These are phyloP conservation scores for Sonneratia alba DNA, from an alignment of 345 rosid species.

Conservation along the genomic window DNA sequence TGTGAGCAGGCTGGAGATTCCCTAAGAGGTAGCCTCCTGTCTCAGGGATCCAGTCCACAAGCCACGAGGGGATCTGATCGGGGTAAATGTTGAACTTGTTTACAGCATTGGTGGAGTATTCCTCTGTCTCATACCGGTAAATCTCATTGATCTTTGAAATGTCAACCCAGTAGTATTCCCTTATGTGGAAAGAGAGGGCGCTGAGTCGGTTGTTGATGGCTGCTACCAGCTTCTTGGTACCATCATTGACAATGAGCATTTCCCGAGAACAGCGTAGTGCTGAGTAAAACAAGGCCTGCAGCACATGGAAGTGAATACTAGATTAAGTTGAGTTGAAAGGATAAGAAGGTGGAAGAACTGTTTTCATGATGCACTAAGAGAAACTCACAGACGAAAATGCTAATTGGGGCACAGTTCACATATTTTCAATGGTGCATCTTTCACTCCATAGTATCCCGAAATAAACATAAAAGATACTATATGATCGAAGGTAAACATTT, in stretches of 20 bases:
- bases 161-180: conserved; percentile 94
- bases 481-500: not conserved
- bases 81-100: conserved; percentile 97
- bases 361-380: not conserved
- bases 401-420: not conserved
- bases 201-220: conserved; percentile 78
- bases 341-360: not conserved
- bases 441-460: too few species aligned
- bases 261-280: conserved; percentile 86
- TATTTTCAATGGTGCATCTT: not conserved
- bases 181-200: conserved; percentile 76
- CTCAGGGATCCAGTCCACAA: conserved; percentile 82
- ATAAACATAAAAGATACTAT: not conserved
- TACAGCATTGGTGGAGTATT: conserved; percentile 72
- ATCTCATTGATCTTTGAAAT: conserved; percentile 80
- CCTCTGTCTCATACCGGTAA: conserved; percentile 90
- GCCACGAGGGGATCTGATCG: conserved; percentile 92
- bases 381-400: not conserved
- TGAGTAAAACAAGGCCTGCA: conserved; percentile 81
- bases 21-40: conserved; percentile 92
- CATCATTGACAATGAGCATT: conserved; percentile 75
- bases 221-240: conserved; percentile 71
- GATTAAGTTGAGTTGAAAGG: not conserved
- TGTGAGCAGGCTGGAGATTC: conserved; percentile 89
- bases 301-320: not conserved